A percentile compares a stretch with the other conserved stretches of the same genome.
phyloP scores from a whole-genome alignment of 2,329 filamentous ascomycete genomes.

The Paramyrothecium roridum region DNA sequence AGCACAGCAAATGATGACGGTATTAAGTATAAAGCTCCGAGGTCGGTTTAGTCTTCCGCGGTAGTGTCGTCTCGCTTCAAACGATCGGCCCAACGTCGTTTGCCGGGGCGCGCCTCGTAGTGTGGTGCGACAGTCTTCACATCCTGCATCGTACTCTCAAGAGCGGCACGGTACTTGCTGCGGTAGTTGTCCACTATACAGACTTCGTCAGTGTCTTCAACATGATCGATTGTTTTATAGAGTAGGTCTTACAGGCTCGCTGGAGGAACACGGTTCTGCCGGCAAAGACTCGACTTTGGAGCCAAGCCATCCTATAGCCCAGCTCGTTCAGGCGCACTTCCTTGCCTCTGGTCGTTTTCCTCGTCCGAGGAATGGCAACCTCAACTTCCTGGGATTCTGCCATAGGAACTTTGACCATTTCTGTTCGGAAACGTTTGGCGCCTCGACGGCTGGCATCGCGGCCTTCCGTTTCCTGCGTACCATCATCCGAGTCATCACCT shows the following conservation, averaged over 20 bases:
- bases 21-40: neutral
- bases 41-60: constrained; percentile 19
- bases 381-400: constrained; percentile 69
- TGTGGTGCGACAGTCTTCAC: constrained; percentile 72
- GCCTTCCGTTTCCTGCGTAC: constrained; percentile 48
- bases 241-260: constrained; percentile 71
- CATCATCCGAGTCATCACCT: constrained; percentile 59
- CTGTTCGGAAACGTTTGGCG: constrained; percentile 24
- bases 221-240: neutral
- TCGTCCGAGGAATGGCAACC: constrained; percentile 72
- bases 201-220: constrained; percentile 5
- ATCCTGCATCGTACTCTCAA: constrained; percentile 76
- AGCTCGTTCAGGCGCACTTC: constrained; percentile 92
- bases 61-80: constrained; percentile 33
- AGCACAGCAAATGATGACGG: neutral
- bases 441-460: constrained; percentile 34
- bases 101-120: constrained; percentile 85
- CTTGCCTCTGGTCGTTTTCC: constrained; percentile 66
- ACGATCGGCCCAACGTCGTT: constrained; percentile 68
- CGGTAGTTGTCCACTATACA: constrained; percentile 86
- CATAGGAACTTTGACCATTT: constrained; percentile 60
- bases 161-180: constrained; percentile 82
- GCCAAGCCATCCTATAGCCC: constrained; percentile 94
- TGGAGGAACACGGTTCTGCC: constrained; percentile 85
- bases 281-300: constrained; percentile 88